Evolutionary conservation across 1,284 basidiomycete genomes (phyloP).

Genomic region (Pseudozyma sp.): DNA sequence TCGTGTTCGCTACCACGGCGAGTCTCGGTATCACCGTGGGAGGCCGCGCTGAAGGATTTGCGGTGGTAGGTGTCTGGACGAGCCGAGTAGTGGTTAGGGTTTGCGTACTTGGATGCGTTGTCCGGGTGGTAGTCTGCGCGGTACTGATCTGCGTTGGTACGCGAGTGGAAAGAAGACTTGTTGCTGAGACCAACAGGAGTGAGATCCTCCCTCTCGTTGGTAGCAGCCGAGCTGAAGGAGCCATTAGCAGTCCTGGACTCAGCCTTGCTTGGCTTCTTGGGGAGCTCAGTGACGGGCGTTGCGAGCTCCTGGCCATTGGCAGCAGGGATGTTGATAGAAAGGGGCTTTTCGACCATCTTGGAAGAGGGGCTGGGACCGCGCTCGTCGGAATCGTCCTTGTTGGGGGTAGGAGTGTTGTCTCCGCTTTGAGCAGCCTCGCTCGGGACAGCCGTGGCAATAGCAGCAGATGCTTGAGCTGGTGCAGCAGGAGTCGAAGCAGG

Average conservation of each 20-base stretch:
- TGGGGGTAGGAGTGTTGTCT: conserved; percentile 9
- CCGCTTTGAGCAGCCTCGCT: conserved; percentile 15
- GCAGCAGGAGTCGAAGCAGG: neutral
- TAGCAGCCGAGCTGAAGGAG: conserved; percentile 2
- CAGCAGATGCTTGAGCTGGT: conserved; percentile 7
- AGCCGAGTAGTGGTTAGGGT: conserved; percentile 61
- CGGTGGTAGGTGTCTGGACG: conserved; percentile 60
- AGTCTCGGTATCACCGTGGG: neutral
- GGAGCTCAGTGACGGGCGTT: conserved; percentile 29
- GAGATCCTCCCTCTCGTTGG: conserved; percentile 20
- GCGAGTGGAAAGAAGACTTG: conserved; percentile 58
- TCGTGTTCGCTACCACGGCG: conserved; percentile 46
- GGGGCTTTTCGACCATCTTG: conserved; percentile 34
- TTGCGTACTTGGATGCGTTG: conserved; percentile 54
- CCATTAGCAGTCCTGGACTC: conserved; percentile 18
- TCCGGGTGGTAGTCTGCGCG: conserved; percentile 53
- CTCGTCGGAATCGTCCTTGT: neutral
- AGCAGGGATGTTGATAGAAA: conserved; percentile 48
- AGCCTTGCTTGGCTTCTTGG: conserved; percentile 48
- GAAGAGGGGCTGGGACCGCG: conserved; percentile 3
- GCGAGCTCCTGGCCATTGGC: conserved; percentile 17
- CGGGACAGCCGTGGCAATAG: conserved; percentile 12
- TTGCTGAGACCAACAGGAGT: conserved; percentile 33
- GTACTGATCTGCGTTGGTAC: conserved; percentile 44
- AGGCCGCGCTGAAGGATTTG: conserved; percentile 43